Conservation (phyloP, 306 rosid genomes). For the Fragaria nilgerrensis region DNA sequence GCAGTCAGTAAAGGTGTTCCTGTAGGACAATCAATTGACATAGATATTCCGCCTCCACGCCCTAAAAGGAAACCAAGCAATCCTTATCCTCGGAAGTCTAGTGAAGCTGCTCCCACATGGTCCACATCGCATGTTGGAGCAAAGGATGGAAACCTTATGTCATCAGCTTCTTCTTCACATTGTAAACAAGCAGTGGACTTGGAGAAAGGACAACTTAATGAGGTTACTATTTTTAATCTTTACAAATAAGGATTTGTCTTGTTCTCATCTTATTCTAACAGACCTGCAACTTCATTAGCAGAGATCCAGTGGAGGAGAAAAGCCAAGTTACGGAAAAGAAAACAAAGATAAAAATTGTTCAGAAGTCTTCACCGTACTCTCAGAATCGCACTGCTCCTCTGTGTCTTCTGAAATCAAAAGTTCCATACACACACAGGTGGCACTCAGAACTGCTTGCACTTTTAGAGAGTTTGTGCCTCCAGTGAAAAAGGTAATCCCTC, state of each 20-base stretch:
- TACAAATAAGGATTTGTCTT: not conserved
- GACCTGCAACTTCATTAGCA: slow-evolving; percentile 29
- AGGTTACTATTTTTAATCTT: slow-evolving; percentile 48
- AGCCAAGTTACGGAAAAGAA: slow-evolving; percentile 40
- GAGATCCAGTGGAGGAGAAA: slow-evolving; percentile 53
- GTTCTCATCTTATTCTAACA: slow-evolving; percentile 12
- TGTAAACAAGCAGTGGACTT: slow-evolving; percentile 57
- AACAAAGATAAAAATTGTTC: slow-evolving; percentile 53
- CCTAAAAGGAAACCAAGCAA: slow-evolving; percentile 90
- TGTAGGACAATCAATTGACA: slow-evolving; percentile 65
- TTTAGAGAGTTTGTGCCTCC: slow-evolving; percentile 66
- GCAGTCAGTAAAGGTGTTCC: slow-evolving; percentile 76
- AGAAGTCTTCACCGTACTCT: slow-evolving; percentile 43
- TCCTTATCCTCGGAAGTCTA: slow-evolving; percentile 92
- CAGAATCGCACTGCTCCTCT: slow-evolving; percentile 61
- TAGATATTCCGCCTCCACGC: slow-evolving; percentile 97
- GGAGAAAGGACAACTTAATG: slow-evolving; percentile 62
- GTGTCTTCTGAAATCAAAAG: slow-evolving; percentile 55
- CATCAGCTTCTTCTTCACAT: slow-evolving; percentile 49
- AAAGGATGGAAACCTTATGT: slow-evolving; percentile 60
- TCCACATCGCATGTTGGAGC: slow-evolving; percentile 49
- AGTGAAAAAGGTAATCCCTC: slow-evolving; percentile 41
- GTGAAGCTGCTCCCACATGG: slow-evolving; percentile 40
- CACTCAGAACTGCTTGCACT: slow-evolving; percentile 37
- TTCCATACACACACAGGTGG: slow-evolving; percentile 35